These are phyloP conservation scores for Helminthosporium solani DNA, from an alignment of 2,329 filamentous ascomycete genomes.

Conservation along the genomic window DNA sequence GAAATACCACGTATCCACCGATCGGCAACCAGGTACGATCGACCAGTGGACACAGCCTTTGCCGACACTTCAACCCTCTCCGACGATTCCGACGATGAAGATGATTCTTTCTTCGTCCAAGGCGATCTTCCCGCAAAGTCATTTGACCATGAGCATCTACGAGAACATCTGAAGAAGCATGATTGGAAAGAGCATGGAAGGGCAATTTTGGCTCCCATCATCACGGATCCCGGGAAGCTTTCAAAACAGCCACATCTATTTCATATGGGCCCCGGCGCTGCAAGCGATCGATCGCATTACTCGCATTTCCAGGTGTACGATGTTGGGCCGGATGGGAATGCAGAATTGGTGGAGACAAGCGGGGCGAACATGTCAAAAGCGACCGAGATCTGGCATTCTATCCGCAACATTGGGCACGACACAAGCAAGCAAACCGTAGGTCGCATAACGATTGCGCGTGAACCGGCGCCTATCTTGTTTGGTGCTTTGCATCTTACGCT, in stretches of 20 bases:
- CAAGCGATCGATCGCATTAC: constrained; percentile 46
- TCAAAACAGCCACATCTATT: constrained; percentile 49
- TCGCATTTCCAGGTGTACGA: constrained; percentile 61
- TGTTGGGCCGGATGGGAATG: constrained; percentile 50
- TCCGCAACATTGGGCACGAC: constrained; percentile 39
- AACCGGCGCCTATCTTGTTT: constrained; percentile 61
- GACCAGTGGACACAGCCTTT: constrained; percentile 25
- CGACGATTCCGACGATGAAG: constrained; percentile 39
- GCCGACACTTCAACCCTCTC: constrained; percentile 38
- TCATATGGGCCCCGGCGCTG: constrained; percentile 41
- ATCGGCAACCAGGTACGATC: constrained; percentile 22
- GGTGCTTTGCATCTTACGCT: constrained; percentile 61
- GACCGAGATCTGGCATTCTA: constrained; percentile 32
- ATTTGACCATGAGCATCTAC: constrained; percentile 48
- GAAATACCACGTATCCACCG: constrained; percentile 24
- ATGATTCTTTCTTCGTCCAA: constrained; percentile 42
- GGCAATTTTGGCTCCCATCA: constrained; percentile 45
- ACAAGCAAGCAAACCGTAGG: constrained; percentile 51
- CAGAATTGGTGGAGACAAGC: constrained; percentile 39
- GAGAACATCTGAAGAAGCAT: constrained; percentile 48
- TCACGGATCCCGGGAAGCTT: constrained; percentile 47
- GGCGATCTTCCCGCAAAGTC: constrained; percentile 41
- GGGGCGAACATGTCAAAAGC: constrained; percentile 38
- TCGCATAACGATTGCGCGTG: constrained; percentile 61
- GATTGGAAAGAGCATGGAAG: constrained; percentile 45